Conservation (phyloP, 169 alveolate genomes). For the Plasmodium ovale region DNA sequence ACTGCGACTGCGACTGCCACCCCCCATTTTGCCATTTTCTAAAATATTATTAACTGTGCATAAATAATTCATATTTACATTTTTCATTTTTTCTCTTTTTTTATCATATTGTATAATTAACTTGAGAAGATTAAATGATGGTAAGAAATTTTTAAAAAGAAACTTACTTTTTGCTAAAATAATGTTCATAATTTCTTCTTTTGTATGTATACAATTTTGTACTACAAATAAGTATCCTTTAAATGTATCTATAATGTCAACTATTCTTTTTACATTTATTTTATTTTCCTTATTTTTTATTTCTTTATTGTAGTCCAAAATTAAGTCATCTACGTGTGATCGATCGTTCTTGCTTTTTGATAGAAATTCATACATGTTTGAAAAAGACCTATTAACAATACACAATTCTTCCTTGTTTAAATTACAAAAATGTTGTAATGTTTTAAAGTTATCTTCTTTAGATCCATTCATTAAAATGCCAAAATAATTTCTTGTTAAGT, state of each 20-base stretch:
- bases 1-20: conserved; percentile 4
- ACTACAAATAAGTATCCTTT: conserved; percentile 31
- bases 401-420: conserved; percentile 33
- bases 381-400: conserved; percentile 22
- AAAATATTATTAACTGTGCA: conserved; percentile 60
- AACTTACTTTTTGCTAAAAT: conserved; percentile 39
- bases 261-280: conserved; percentile 25
- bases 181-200: conserved; percentile 35
- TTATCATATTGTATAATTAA: conserved; percentile 61
- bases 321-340: conserved; percentile 31
- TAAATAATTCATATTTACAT: conserved; percentile 34
- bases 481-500: conserved; percentile 52
- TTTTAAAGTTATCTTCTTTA: not conserved
- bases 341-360: conserved; percentile 31
- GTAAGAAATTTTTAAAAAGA: conserved; percentile 60
- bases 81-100: conserved; percentile 51
- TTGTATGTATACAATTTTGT: conserved; percentile 39
- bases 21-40: conserved; percentile 6
- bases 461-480: conserved; percentile 36
- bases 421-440: conserved; percentile 18
- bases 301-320: conserved; percentile 43
- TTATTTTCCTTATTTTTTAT: conserved; percentile 19
- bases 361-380: conserved; percentile 59
- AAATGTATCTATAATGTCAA: conserved; percentile 58
- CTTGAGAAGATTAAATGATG: conserved; percentile 49